Evolutionary conservation across 169 alveolate species (phyloP).

Genomic region (Plasmodium fragile): DNA sequence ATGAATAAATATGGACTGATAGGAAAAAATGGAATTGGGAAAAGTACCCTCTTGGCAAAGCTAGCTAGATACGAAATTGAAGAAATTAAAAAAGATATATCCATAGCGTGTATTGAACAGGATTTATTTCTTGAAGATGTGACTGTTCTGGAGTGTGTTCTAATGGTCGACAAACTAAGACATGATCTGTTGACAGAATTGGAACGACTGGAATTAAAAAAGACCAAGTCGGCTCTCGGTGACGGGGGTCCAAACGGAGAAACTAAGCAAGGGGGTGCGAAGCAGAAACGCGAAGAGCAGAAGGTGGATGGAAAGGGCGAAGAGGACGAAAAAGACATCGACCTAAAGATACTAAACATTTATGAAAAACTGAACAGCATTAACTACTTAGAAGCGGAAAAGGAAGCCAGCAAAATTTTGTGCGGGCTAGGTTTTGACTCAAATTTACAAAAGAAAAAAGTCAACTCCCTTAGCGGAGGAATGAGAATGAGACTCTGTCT

Average conservation of each 20-base stretch:
- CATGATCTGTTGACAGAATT: conserved; percentile 89
- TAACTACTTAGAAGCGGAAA: conserved; percentile 81
- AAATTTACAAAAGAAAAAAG: conserved; percentile 88
- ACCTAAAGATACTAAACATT: conserved; percentile 91
- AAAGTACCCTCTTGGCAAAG: conserved; percentile 95
- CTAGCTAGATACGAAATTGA: conserved; percentile 96
- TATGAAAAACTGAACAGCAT: conserved; percentile 90
- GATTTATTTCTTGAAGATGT: conserved; percentile 89
- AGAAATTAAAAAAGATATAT: conserved; percentile 92
- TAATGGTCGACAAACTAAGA: conserved; percentile 96
- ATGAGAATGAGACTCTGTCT: conserved; percentile 85
- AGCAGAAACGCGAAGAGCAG: background rate
- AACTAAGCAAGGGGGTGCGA: background rate
- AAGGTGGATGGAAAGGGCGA: conserved; percentile 8
- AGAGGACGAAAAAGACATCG: conserved; percentile 90
- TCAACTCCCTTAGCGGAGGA: conserved; percentile 93
- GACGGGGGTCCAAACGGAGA: background rate
- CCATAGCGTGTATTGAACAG: conserved; percentile 96
- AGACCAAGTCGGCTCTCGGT: conserved; percentile 15
- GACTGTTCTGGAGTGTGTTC: conserved; percentile 93
- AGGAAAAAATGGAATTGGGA: conserved; percentile 98
- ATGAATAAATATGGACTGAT: conserved; percentile 96
- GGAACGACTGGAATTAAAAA: conserved; percentile 84
- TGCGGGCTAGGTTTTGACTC: conserved; percentile 95
- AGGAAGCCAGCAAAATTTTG: conserved; percentile 76